These are phyloP conservation scores for Parmelia sp. DNA, from an alignment of 495 filamentous ascomycete species.

Conservation along the genomic window DNA sequence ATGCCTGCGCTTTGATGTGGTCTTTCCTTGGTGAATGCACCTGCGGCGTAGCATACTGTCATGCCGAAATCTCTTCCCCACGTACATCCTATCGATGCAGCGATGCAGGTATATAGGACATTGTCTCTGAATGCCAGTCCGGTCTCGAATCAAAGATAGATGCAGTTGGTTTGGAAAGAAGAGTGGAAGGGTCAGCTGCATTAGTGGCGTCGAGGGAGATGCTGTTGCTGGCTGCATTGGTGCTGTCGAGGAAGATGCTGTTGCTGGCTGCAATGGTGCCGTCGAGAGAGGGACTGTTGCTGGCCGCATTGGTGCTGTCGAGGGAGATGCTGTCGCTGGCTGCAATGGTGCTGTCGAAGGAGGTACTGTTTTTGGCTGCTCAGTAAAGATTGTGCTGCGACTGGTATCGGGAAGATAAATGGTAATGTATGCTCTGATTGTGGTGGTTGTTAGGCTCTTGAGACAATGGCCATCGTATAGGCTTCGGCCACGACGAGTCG, in stretches of 20 bases:
- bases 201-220: neutral
- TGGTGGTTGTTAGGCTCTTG: no score
- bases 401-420: neutral
- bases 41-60: neutral
- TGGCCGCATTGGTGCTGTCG: neutral
- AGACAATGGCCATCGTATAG: no score
- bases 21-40: neutral
- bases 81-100: slow-evolving; percentile 1
- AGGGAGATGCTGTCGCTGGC: neutral
- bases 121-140: neutral
- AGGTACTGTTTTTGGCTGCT: neutral
- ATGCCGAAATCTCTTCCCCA: neutral
- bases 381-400: neutral
- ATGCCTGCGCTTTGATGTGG: neutral
- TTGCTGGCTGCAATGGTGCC: no score
- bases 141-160: neutral
- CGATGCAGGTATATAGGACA: neutral
- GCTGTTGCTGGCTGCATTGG: neutral
- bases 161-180: neutral
- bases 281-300: no score
- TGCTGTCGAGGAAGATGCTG: neutral
- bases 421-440: neutral
- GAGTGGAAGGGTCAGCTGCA: neutral
- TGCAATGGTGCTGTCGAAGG: neutral
- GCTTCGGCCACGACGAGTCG: no score